phyloP scores from a whole-genome alignment of 176 grass and related monocot species.

The Microstegium vimineum region DNA sequence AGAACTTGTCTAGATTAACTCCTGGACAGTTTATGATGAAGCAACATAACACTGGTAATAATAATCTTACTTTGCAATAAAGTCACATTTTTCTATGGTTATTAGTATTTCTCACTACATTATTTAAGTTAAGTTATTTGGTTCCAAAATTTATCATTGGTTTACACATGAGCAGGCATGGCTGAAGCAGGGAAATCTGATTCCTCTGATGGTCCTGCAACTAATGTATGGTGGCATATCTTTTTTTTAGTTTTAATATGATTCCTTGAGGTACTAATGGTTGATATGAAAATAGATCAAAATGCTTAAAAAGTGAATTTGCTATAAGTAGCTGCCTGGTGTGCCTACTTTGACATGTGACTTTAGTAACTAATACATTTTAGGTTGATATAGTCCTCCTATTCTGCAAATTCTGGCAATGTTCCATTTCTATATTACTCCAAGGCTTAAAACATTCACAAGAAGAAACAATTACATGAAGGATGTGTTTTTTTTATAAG shows the following conservation, averaged over 20 bases:
- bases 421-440: neutral
- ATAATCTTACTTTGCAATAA: neutral
- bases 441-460: neutral
- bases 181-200: conserved; percentile 33
- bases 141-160: neutral
- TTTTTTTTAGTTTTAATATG: neutral
- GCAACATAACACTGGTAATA: conserved; percentile 29
- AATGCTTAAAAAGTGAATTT: neutral
- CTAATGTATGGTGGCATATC: conserved; percentile 22
- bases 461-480: neutral
- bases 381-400: neutral
- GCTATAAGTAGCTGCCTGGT: neutral
- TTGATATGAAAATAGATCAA: neutral
- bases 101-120: neutral
- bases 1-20: conserved; percentile 70
- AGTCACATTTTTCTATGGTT: neutral
- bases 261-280: neutral
- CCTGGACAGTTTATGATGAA: conserved; percentile 44
- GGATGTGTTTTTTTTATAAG: neutral
- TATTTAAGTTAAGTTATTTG: conserved; percentile 21
- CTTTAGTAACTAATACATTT: neutral
- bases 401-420: neutral
- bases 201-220: conserved; percentile 10
- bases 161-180: conserved; percentile 14
- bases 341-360: neutral